Percentiles rank a stretch among this genome's conserved stretches.
Evolutionary conservation across 1,139 yeast species (phyloP).

Genomic region (Pichia sp.): DNA sequence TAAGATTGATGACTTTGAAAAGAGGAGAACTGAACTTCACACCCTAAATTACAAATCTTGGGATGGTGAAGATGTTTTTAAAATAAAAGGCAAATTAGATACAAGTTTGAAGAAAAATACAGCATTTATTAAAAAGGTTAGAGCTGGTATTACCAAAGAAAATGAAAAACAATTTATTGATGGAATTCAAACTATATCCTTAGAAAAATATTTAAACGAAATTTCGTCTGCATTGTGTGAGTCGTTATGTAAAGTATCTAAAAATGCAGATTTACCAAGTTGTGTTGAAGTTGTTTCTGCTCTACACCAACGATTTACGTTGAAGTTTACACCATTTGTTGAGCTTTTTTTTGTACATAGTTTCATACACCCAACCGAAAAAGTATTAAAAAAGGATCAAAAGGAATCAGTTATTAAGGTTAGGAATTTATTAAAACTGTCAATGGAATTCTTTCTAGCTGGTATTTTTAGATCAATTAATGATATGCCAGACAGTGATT

Average conservation of each 20-base stretch:
- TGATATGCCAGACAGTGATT: slow-evolving; percentile 27
- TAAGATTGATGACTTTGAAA: slow-evolving; percentile 14
- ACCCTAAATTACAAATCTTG: slow-evolving; percentile 46
- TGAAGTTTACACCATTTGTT: slow-evolving; percentile 47
- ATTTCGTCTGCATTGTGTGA: slow-evolving; percentile 58
- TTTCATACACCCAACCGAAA: slow-evolving; percentile 11
- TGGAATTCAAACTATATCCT: slow-evolving; percentile 57
- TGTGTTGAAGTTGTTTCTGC: slow-evolving; percentile 65
- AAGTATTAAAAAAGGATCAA: slow-evolving; percentile 37
- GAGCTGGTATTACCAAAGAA: slow-evolving; percentile 50
- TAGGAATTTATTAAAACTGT: slow-evolving; percentile 45
- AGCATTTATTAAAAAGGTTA: slow-evolving; percentile 68
- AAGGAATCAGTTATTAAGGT: slow-evolving; percentile 38
- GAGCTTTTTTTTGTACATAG: slow-evolving; percentile 39
- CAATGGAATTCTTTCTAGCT: slow-evolving; percentile 58
- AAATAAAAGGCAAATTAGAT: slow-evolving; percentile 44
- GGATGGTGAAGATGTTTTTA: slow-evolving; percentile 35
- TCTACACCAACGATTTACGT: slow-evolving; percentile 67
- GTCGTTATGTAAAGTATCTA: slow-evolving; percentile 49
- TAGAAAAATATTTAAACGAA: slow-evolving; percentile 76
- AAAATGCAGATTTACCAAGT: slow-evolving; percentile 55
- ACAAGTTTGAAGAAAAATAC: slow-evolving; percentile 79
- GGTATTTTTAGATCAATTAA: slow-evolving; percentile 41
- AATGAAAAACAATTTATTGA: slow-evolving; percentile 40
- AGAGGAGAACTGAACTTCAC: slow-evolving; percentile 34